Conservation (phyloP, 768 basidiomycete genomes). For the Russula vinacea region DNA sequence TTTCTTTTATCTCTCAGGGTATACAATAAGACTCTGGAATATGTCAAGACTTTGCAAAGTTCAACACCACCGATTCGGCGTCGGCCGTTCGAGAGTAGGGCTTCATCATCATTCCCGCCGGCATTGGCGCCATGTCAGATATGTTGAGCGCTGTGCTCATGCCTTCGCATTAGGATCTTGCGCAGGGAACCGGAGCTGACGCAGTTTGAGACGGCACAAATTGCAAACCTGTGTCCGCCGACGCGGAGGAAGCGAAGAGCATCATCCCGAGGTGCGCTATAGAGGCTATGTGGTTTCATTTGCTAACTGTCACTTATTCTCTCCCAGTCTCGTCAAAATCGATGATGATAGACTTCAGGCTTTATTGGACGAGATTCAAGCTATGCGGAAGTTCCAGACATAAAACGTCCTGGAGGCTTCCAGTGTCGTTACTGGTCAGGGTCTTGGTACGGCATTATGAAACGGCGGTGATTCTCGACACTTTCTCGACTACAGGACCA, state of each 20-base stretch:
- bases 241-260: conserved; percentile 89
- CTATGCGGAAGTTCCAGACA: conserved; percentile 85
- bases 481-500: neutral
- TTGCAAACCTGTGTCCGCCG: conserved; percentile 88
- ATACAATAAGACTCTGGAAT: conserved; percentile 90
- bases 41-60: conserved; percentile 87
- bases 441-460: neutral
- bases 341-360: conserved; percentile 84
- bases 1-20: conserved; percentile 48
- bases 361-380: conserved; percentile 83
- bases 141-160: neutral
- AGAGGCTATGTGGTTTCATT: neutral
- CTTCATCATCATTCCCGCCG: no score
- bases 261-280: conserved; percentile 72
- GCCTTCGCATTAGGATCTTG: conserved; percentile 55
- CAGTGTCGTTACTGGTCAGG: neutral
- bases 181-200: conserved; percentile 76
- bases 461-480: neutral
- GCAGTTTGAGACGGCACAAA: conserved; percentile 90
- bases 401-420: conserved; percentile 34
- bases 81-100: conserved; percentile 64
- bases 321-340: conserved; percentile 70
- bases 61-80: conserved; percentile 80
- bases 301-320: neutral
- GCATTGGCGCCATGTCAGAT: neutral